Evolutionary conservation across 345 rosid species (phyloP).

Genomic region (Triadica sebifera): DNA sequence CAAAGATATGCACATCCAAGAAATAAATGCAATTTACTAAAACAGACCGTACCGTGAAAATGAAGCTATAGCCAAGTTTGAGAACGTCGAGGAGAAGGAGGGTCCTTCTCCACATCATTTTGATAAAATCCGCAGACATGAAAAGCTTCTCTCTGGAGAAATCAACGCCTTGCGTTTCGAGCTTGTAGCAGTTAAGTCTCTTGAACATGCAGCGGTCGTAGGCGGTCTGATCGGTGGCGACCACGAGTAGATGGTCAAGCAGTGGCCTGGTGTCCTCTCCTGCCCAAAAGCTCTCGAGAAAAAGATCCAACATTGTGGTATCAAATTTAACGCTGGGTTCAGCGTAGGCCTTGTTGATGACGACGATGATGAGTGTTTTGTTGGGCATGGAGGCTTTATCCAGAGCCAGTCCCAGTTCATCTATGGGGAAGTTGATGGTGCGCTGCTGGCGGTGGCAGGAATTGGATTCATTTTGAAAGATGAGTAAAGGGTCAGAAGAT

Average conservation of each 20-base stretch:
- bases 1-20: background rate
- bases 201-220: slow-evolving; percentile 24
- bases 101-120: slow-evolving; percentile 37
- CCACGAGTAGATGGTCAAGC: slow-evolving; percentile 21
- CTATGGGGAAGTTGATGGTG: slow-evolving; percentile 19
- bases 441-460: background rate
- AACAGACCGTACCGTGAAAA: slow-evolving; percentile 23
- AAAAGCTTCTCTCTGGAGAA: slow-evolving; percentile 25
- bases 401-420: slow-evolving; percentile 46
- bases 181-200: slow-evolving; percentile 24
- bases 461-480: background rate
- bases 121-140: slow-evolving; percentile 26
- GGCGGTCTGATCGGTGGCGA: slow-evolving; percentile 25
- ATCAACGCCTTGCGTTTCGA: slow-evolving; percentile 22
- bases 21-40: background rate
- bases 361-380: slow-evolving; percentile 27
- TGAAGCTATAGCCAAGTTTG: slow-evolving; percentile 25
- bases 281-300: slow-evolving; percentile 28
- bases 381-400: slow-evolving; percentile 44
- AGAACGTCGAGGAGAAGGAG: slow-evolving; percentile 18
- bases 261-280: slow-evolving; percentile 28
- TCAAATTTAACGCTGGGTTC: slow-evolving; percentile 13
- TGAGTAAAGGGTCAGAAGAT: slow-evolving; percentile 17
- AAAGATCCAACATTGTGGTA: slow-evolving; percentile 29
- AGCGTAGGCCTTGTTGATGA: slow-evolving; percentile 29